Conservation (phyloP, 2,329 filamentous ascomycete genomes). For the Botrytis tulipae region DNA sequence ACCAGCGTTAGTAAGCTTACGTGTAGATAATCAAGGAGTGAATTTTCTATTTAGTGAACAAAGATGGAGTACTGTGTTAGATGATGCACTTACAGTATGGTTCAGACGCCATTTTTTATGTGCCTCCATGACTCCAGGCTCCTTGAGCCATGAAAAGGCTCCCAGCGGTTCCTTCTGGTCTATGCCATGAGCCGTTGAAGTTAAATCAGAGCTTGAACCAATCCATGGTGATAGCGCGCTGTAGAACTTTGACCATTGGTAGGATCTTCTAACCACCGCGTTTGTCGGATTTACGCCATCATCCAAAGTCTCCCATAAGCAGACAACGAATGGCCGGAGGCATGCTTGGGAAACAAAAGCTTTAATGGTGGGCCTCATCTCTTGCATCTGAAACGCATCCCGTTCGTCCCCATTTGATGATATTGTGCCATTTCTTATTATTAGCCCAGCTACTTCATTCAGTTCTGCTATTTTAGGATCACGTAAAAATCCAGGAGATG, state of each 20-base stretch:
- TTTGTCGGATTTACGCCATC: slow-evolving; percentile 31
- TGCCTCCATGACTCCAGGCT: slow-evolving; percentile 33
- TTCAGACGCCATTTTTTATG: slow-evolving; percentile 33
- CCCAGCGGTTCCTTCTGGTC: slow-evolving; percentile 29
- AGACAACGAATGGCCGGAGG: slow-evolving; percentile 32
- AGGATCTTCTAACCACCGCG: slow-evolving; percentile 34
- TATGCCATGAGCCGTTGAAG: not conserved
- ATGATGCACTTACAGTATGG: slow-evolving; percentile 21
- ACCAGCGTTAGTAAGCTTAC: not conserved
- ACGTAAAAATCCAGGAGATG: slow-evolving; percentile 28
- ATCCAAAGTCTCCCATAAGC: slow-evolving; percentile 36
- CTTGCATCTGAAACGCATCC: slow-evolving; percentile 44
- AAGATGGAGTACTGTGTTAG: not conserved
- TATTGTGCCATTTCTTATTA: slow-evolving; percentile 46
- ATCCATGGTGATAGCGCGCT: slow-evolving; percentile 27
- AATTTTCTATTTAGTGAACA: not conserved
- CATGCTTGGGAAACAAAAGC: slow-evolving; percentile 30
- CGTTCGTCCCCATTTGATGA: slow-evolving; percentile 42
- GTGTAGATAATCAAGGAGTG: not conserved
- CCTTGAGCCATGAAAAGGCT: slow-evolving; percentile 36
- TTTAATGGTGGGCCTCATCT: slow-evolving; percentile 30
- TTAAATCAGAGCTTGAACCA: slow-evolving; percentile 24
- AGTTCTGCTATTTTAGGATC: slow-evolving; percentile 25
- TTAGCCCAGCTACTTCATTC: slow-evolving; percentile 39
- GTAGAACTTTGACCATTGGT: slow-evolving; percentile 32